phyloP scores from a whole-genome alignment of 352 stramenopile genomes.

The Pythium phragmiticola region DNA sequence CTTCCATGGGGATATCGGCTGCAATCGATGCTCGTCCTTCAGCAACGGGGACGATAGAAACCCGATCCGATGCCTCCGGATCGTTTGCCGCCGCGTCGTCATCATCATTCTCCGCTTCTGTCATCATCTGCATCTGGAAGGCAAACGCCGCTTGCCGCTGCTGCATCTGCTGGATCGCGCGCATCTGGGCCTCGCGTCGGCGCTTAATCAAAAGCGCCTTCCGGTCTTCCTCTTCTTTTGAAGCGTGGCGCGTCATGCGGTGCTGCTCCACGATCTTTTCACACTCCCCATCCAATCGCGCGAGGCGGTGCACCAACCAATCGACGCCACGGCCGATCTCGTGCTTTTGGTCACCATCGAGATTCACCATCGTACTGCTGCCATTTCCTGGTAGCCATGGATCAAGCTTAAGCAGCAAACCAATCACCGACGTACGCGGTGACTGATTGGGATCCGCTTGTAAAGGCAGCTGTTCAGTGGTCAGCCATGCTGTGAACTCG shows the following conservation, averaged over 20 bases:
- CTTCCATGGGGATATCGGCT: constrained; percentile 48
- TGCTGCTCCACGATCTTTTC: constrained; percentile 49
- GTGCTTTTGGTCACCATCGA: constrained; percentile 83
- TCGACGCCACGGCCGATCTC: constrained; percentile 78
- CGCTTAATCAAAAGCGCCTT: constrained; percentile 58
- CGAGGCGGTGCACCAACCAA: constrained; percentile 71
- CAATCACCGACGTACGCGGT: constrained; percentile 39
- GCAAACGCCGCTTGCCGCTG: constrained; percentile 79
- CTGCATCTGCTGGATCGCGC: constrained; percentile 77
- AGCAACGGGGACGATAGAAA: constrained; percentile 28
- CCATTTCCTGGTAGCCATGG: constrained; percentile 58
- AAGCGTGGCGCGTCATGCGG: constrained; percentile 57
- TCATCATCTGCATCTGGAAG: constrained; percentile 70
- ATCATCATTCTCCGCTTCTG: constrained; percentile 42
- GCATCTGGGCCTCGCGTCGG: constrained; percentile 72
- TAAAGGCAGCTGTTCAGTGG: constrained; percentile 40
- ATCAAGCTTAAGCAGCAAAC: constrained; percentile 71
- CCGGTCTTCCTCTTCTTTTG: constrained; percentile 64
- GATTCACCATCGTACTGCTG: constrained; percentile 49
- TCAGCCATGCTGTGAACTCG: constrained; percentile 60
- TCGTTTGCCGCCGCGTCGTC: constrained; percentile 44
- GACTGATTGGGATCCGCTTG: constrained; percentile 26
- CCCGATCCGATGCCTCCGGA: neutral
- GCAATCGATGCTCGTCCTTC: constrained; percentile 31
- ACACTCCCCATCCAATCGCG: constrained; percentile 46